Evolutionary conservation across 176 grass and related monocot species (phyloP).

Genomic region (Tuctoria greenei): DNA sequence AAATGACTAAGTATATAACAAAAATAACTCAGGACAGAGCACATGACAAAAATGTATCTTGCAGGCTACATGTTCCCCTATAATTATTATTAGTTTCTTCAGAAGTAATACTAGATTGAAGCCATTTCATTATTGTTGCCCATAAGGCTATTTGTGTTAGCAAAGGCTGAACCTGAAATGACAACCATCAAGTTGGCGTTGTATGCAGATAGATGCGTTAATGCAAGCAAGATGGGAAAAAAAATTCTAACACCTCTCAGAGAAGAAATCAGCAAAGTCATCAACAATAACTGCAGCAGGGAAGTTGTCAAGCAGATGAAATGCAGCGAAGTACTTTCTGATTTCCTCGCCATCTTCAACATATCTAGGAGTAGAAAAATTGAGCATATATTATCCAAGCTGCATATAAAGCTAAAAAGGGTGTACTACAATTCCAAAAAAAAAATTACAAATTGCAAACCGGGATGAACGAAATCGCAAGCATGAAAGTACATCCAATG

Average conservation of each 20-base stretch:
- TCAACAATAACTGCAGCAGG: slow-evolving; percentile 81
- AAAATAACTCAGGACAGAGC: not conserved
- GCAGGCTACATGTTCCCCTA: not conserved
- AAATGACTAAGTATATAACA: not conserved
- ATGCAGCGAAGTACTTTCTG: slow-evolving; percentile 77
- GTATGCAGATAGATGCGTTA: not conserved
- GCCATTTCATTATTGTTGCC: slow-evolving; percentile 1
- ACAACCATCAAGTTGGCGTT: not conserved
- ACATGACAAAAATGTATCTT: not conserved
- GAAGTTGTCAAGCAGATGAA: slow-evolving; percentile 71
- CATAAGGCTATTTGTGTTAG: not conserved
- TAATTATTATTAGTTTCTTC: slow-evolving; percentile 6
- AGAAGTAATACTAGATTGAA: slow-evolving; percentile 1
- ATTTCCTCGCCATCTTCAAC: slow-evolving; percentile 72
- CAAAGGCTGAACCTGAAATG: not conserved
- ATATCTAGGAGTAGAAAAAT: slow-evolving; percentile 52
- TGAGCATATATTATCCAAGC: not conserved
- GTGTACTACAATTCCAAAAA: too few relatives aligned
- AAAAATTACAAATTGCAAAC: not conserved
- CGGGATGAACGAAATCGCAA: not conserved
- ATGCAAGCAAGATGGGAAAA: slow-evolving; percentile 1
- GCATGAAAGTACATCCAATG: not conserved
- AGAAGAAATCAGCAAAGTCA: slow-evolving; percentile 87
- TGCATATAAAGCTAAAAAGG: not conserved
- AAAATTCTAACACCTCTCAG: slow-evolving; percentile 39